These are phyloP conservation scores for Sicyos edulis DNA, from an alignment of 306 rosid species.

Conservation along the genomic window DNA sequence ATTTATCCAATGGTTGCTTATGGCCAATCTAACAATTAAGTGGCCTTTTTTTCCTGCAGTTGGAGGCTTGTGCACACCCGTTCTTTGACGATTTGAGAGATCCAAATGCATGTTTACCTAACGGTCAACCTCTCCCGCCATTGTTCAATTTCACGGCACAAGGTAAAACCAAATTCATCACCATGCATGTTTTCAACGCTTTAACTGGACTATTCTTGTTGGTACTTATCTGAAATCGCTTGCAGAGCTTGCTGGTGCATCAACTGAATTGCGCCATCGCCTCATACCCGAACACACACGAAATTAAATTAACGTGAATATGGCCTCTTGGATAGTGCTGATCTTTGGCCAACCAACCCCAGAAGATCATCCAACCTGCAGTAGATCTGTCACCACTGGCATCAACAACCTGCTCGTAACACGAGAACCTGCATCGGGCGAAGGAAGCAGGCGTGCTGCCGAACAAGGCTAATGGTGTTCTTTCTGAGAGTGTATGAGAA, in stretches of 20 bases:
- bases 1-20: no score
- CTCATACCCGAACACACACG: constrained; percentile 80
- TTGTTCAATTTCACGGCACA: constrained; percentile 73
- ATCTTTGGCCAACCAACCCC: constrained; percentile 9
- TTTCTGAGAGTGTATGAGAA: neutral
- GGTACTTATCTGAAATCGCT: constrained; percentile 11
- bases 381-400: constrained; percentile 1
- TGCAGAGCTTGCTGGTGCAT: constrained; percentile 73
- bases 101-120: constrained; percentile 56
- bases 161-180: constrained; percentile 37
- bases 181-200: neutral
- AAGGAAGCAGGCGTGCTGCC: constrained; percentile 9
- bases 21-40: no score
- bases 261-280: constrained; percentile 72
- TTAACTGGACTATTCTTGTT: neutral
- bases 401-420: neutral
- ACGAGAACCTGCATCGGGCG: neutral
- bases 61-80: constrained; percentile 89
- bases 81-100: constrained; percentile 75
- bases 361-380: constrained; percentile 1
- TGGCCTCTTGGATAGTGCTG: neutral
- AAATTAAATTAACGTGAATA: constrained; percentile 23
- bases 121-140: constrained; percentile 66
- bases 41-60: constrained; percentile 25
- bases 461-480: neutral